These are phyloP conservation scores for Verruconis gallopava DNA, from an alignment of 2,329 filamentous ascomycete species.

Conservation along the genomic window DNA sequence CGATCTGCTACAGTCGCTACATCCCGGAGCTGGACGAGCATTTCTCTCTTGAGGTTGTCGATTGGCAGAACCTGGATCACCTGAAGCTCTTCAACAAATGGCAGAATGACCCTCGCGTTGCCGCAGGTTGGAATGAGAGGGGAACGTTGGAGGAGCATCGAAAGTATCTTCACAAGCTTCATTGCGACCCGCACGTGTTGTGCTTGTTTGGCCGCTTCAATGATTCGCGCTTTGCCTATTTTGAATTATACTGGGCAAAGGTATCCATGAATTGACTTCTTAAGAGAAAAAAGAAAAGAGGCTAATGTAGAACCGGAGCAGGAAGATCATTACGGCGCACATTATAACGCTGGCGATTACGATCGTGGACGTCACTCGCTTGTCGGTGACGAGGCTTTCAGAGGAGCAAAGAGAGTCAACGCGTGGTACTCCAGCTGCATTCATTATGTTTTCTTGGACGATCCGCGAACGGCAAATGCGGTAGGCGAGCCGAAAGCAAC, in stretches of 20 bases:
- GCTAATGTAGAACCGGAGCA: too few species aligned
- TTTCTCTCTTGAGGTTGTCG: conserved; percentile 64
- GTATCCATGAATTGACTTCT: too few species aligned
- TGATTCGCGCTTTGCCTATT: conserved; percentile 60
- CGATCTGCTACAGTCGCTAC: conserved; percentile 64
- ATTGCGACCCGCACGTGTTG: conserved; percentile 59
- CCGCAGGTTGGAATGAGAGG: conserved; percentile 67
- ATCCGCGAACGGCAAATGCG: conserved; percentile 40
- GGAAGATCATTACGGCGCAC: conserved; percentile 48
- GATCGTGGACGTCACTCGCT: conserved; percentile 49
- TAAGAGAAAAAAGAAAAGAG: too few species aligned
- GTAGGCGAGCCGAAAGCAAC: conserved; percentile 62
- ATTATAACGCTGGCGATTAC: conserved; percentile 42
- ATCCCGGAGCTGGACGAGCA: conserved; percentile 63
- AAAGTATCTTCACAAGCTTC: conserved; percentile 54
- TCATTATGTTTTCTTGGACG: conserved; percentile 47
- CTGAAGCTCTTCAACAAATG: conserved; percentile 61
- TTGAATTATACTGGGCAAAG: conserved; percentile 68
- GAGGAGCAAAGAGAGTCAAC: conserved; percentile 42
- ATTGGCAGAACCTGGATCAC: conserved; percentile 52
- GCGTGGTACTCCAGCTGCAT: conserved; percentile 46
- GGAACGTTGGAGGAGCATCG: conserved; percentile 63
- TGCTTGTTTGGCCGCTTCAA: conserved; percentile 60
- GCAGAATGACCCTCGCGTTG: conserved; percentile 75
- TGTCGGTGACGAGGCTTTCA: conserved; percentile 42